These are phyloP conservation scores for Fusarium sp. DNA, from an alignment of 2,329 filamentous ascomycete genomes.

Conservation along the genomic window DNA sequence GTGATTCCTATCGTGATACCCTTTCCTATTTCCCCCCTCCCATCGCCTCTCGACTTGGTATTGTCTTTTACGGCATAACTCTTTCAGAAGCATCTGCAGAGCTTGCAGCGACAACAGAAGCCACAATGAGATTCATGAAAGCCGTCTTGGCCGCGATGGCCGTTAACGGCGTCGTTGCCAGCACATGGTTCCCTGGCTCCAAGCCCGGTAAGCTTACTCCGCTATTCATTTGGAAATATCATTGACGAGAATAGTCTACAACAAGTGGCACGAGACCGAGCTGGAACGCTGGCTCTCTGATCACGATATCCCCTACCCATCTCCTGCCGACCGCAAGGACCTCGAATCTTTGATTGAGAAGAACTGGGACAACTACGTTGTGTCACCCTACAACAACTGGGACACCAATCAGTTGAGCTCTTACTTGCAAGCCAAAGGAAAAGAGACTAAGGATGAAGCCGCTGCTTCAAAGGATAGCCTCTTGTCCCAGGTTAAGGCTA, in stretches of 20 bases:
- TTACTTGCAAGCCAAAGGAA: constrained; percentile 77
- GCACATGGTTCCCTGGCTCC: constrained; percentile 79
- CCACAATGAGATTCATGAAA: constrained; percentile 80
- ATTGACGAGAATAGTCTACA: constrained; percentile 75
- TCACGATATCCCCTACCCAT: constrained; percentile 90
- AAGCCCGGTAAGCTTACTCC: constrained; percentile 75
- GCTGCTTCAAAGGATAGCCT: constrained; percentile 76
- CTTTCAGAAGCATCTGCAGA: neutral
- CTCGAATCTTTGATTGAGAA: constrained; percentile 89
- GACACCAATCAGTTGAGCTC: constrained; percentile 73
- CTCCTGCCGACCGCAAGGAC: constrained; percentile 89
- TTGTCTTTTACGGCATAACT: neutral
- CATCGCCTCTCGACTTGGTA: constrained; percentile 6
- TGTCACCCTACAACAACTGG: constrained; percentile 81
- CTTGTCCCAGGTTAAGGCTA: constrained; percentile 73
- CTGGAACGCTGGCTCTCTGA: constrained; percentile 97
- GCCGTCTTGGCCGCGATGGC: constrained; percentile 77
- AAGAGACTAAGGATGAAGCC: constrained; percentile 74
- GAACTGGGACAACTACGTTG: constrained; percentile 86
- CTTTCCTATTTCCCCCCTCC: neutral
- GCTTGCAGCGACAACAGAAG: constrained; percentile 3
- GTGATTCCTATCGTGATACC: constrained; percentile 19
- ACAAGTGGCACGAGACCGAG: constrained; percentile 99
- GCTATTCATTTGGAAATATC: neutral
- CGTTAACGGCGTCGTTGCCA: constrained; percentile 75